Evolutionary conservation across 306 rosid genomes (phyloP).

Genomic region (Cucurbita moschata): DNA sequence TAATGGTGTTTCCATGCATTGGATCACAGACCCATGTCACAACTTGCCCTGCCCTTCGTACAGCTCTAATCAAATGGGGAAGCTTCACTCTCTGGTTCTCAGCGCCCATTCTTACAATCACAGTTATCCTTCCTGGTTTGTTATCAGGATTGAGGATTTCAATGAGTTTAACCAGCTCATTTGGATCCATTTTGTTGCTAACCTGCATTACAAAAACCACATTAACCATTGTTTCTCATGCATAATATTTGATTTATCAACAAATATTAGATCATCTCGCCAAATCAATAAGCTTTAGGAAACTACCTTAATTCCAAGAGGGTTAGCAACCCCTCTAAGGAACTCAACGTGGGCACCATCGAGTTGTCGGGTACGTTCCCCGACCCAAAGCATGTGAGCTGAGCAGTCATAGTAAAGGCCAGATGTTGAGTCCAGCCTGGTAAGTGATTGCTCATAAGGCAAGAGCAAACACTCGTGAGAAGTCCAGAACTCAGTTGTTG

Average conservation of each 20-base stretch:
- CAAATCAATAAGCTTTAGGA: not conserved
- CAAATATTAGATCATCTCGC: not conserved
- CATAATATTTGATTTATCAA: not conserved
- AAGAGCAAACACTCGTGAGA: constrained; percentile 63
- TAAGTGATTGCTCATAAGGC: constrained; percentile 61
- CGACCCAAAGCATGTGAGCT: constrained; percentile 76
- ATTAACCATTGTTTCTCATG: not conserved
- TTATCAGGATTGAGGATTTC: constrained; percentile 53
- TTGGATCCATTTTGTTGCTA: constrained; percentile 73
- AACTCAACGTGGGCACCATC: constrained; percentile 73
- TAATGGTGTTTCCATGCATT: constrained; percentile 67
- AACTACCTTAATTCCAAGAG: constrained; percentile 57
- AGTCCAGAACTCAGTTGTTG: constrained; percentile 71
- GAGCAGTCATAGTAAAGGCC: constrained; percentile 64
- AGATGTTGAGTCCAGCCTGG: constrained; percentile 60
- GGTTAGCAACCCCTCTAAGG: constrained; percentile 61
- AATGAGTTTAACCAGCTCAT: constrained; percentile 44
- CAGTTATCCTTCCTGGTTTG: constrained; percentile 60
- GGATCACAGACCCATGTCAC: constrained; percentile 79
- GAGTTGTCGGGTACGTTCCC: constrained; percentile 68
- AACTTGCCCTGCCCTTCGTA: constrained; percentile 57
- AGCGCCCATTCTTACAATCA: constrained; percentile 65
- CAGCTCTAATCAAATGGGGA: constrained; percentile 66
- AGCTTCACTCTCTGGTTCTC: constrained; percentile 64
- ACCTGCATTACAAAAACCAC: constrained; percentile 27